Evolutionary conservation across 2,329 filamentous ascomycete genomes (phyloP).

Genomic region (Ceratocystis variospora): DNA sequence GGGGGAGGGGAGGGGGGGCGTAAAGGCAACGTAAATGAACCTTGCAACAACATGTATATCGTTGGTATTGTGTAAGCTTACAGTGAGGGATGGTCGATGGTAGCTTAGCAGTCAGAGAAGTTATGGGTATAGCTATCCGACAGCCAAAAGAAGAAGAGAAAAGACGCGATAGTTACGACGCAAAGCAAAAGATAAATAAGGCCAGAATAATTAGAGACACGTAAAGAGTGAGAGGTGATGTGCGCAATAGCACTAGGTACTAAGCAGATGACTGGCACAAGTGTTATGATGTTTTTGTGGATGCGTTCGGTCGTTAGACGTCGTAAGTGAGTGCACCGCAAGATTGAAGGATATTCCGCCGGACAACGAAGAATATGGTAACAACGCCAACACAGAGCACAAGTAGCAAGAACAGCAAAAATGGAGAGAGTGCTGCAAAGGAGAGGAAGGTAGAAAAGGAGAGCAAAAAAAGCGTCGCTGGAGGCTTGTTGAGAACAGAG

Average conservation of each 20-base stretch:
- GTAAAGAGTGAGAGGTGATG: not conserved
- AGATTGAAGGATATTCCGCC: not conserved
- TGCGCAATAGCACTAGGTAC: not conserved
- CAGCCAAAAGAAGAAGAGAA: not conserved
- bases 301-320: not conserved
- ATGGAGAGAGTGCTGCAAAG: not conserved
- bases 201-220: not conserved
- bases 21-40: not conserved
- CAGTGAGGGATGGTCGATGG: not conserved
- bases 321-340: not conserved
- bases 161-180: not conserved
- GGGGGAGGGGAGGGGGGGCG: not conserved
- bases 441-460: not conserved
- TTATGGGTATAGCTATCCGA: not conserved
- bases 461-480: not conserved
- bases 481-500: not conserved
- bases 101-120: not conserved
- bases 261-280: not conserved
- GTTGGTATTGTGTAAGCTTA: not conserved
- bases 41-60: not conserved
- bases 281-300: not conserved
- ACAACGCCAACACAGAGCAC: not conserved
- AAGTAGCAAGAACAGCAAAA: not conserved
- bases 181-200: not conserved
- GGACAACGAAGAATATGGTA: not conserved